Evolutionary conservation across 176 grass and related monocot genomes (phyloP).

Genomic region (Triticum timopheevii): DNA sequence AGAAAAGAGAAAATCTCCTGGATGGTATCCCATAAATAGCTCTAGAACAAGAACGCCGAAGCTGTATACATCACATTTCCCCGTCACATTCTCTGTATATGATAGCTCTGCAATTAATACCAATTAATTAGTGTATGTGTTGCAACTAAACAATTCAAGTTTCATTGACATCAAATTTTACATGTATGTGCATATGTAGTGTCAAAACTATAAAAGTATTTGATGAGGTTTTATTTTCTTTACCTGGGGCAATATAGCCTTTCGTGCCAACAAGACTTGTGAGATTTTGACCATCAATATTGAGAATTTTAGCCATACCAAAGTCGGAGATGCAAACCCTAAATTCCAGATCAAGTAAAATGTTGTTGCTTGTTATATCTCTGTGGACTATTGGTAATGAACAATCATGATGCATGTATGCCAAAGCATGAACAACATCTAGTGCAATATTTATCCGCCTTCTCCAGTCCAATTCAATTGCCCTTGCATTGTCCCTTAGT

Average conservation of each 20-base stretch:
- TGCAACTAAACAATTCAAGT: background rate
- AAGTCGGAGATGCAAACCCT: background rate
- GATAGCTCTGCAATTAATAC: background rate
- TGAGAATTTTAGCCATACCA: background rate
- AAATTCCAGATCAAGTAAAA: background rate
- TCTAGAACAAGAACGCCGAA: background rate
- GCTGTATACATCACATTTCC: background rate
- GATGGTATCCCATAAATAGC: background rate
- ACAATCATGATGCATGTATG: background rate
- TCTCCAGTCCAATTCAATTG: background rate
- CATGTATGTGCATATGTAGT: background rate
- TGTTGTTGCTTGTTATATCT: background rate
- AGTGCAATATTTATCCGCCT: background rate
- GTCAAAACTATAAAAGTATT: too few species aligned
- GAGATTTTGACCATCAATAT: background rate
- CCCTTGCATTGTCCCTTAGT: background rate
- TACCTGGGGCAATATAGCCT: background rate
- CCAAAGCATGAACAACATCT: background rate
- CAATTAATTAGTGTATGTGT: background rate
- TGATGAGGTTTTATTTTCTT: background rate
- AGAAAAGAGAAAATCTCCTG: background rate
- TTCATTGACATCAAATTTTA: background rate
- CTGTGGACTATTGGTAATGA: background rate
- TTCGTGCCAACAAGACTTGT: background rate
- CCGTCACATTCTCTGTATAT: background rate